Base-by-base conservation (phyloP, 192 early-diverging fungal genomes). In the Radiomyces spectabilis region DNA sequence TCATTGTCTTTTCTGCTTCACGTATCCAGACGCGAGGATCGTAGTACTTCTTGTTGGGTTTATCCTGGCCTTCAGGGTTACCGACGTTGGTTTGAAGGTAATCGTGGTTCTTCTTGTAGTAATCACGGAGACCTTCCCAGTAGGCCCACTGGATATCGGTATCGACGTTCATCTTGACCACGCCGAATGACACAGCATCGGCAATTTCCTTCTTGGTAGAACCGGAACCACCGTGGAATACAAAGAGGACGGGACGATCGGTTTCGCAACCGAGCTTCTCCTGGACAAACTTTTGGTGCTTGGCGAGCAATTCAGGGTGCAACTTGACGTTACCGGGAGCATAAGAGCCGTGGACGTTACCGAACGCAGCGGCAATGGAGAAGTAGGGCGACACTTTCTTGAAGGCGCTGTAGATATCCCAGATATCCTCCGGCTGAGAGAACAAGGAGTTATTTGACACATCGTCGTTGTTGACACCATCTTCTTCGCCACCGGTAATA, bases 131-230 rank as follows among this genome's bases (percentile, higher is more conserved):
- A 49, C 93, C 92, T 41, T 75, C 69, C 73, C 89, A 89, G 78
- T 95, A 95, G 29, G 93, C 93, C 85, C 84, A 95, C 74, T 95
- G 93, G 22, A 91, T 95, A 65, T 95, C 93, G 50, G 93, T 95
- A 69, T 95, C 93, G 65, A 95, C 91, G 74, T 95, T 95, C 93
- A 95, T 95, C 88, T 95, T 95, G 73, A 93, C 79, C 22, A 94
- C 92, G 60, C 93, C 65, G 18, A 44, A 25, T 1, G 27, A 7
- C 41, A 63, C 57, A 12, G 61, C 60, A 40, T 56, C 51, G 4
- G 31, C 49, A n/a, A 51, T 62, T 42, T 53, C 51, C 21, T 62
- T 34, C 4, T 89, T 38, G 18, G 69, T 51, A 33, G 43, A 60
- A 35, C 93, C 93, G 16, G 90, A 93, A 48, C 93, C 93, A 55